phyloP scores from a whole-genome alignment of 2,329 filamentous ascomycete genomes.

The Tympanopsis confertula region DNA sequence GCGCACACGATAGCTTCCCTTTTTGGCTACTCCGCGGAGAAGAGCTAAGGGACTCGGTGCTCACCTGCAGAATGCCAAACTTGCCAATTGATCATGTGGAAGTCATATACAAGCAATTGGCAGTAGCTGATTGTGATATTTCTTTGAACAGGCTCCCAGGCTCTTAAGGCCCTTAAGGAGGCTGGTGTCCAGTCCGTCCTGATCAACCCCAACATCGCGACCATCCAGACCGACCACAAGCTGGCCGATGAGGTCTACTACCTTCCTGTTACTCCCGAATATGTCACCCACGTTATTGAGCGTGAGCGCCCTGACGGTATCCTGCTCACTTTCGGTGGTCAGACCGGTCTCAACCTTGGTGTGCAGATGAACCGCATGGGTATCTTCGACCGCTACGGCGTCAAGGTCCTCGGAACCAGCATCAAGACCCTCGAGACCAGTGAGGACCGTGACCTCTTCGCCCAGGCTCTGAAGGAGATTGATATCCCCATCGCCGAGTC shows the following conservation, averaged over 20 bases:
- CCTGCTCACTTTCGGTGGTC: conserved; percentile 91
- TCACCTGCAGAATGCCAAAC: too few relatives aligned
- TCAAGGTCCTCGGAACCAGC: conserved; percentile 90
- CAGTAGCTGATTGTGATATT: too few relatives aligned
- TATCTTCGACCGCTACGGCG: conserved; percentile 86
- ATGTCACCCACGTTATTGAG: conserved; percentile 95
- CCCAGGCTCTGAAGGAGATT: conserved; percentile 92
- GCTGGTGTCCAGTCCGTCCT: conserved; percentile 83
- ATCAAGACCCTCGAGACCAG: conserved; percentile 87
- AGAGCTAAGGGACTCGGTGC: too few relatives aligned
- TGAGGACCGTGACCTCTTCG: conserved; percentile 92
- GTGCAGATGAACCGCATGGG: conserved; percentile 96
- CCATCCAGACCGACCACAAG: conserved; percentile 92
- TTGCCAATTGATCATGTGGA: too few relatives aligned
- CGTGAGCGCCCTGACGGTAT: conserved; percentile 92
- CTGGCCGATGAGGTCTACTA: conserved; percentile 98
- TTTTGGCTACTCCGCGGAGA: too few relatives aligned
- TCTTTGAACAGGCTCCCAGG: conserved; percentile 87
- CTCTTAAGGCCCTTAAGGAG: conserved; percentile 92
- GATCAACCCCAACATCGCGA: conserved; percentile 96
- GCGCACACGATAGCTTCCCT: too few relatives aligned
- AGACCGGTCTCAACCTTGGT: conserved; percentile 92
- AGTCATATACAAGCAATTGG: too few relatives aligned
- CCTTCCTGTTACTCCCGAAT: conserved; percentile 92
- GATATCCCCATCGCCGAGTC: conserved; percentile 95